Conservation (phyloP, 176 grass and related monocot species). For the Avena sativa region DNA sequence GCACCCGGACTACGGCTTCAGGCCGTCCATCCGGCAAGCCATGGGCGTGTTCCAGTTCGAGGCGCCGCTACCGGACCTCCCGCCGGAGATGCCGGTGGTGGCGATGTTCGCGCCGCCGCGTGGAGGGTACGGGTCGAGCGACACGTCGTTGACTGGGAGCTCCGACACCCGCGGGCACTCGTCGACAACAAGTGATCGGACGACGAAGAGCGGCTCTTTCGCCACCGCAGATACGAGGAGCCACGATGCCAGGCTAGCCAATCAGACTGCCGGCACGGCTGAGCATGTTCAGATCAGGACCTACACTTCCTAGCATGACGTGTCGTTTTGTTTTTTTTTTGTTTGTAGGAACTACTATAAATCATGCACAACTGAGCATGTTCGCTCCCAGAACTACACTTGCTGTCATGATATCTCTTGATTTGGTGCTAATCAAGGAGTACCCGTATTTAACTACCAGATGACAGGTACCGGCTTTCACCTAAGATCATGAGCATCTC, state of each 20-base stretch:
- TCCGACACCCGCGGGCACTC: background rate
- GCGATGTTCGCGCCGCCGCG: background rate
- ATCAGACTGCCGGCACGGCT: background rate
- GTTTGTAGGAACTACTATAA: background rate
- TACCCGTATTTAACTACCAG: no score
- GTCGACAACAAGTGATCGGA: background rate
- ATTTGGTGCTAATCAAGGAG: no score
- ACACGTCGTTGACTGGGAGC: background rate
- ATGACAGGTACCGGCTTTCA: no score
- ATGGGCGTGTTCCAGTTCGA: background rate
- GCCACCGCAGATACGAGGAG: background rate
- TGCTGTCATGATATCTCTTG: background rate
- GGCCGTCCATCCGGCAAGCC: background rate
- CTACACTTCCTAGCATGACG: background rate
- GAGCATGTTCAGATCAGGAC: background rate
- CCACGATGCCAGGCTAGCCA: background rate
- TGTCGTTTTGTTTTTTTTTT: background rate
- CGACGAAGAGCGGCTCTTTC: background rate
- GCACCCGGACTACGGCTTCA: background rate
- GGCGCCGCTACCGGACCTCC: background rate
- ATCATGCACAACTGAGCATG: background rate
- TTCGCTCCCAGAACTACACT: background rate
- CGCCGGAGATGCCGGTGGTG: background rate
- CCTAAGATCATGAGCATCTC: no score
- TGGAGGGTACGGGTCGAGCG: background rate